Evolutionary conservation across 2,329 filamentous ascomycete species (phyloP), one percentile per base, ranked within the genome.

Genomic region (Hymenoscyphus fraxineus): DNA sequence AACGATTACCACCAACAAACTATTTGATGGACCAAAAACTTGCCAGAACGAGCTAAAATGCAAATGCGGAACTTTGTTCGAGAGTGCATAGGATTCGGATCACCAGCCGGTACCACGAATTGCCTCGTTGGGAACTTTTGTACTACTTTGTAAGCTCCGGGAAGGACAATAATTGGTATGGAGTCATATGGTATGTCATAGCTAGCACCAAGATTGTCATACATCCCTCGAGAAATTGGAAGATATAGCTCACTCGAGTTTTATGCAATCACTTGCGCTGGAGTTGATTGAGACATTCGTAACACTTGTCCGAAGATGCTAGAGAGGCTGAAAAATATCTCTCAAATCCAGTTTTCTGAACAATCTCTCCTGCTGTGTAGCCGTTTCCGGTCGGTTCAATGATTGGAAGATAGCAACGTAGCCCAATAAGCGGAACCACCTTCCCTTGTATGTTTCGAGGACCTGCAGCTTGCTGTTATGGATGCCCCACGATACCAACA

Each of bases 391-490:
- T n/a, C 44, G 44, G n/a, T 51, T 51, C 44, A 22, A 51, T 51
- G 44, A 51, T 51, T 51, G 44, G 5, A 16, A 16, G n/a, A 27
- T 27, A 27, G 27, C 27, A 27, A 27, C 15, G 27, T 22, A 32
- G 31, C 54, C 32, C 31, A 57, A 57, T 27, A 16, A 57, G 2
- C 35, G 32, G 13, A 19, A 16, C 35, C 31, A 16, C 31, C 54
- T 57, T 12, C 31, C 55, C 55, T 57, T 57, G 55, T 35, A 27
- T 38, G 32, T 16, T 57, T 32, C 55, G n/a, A 57, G 55, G 55
- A 38, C 55, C 55, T 57, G 55, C 55, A 57, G 13, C 55, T 51
- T 38, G 55, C 55, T 22, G 55, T 27, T 27, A 35, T 38, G 31
- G 32, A 27, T 38, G 31, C 55, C 55, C 44, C 44, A n/a, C 44